A percentile compares a stretch with the other conserved stretches of the same genome.
Evolutionary conservation across 2,329 filamentous ascomycete genomes (phyloP).

Genomic region (Aspergillus melleus): DNA sequence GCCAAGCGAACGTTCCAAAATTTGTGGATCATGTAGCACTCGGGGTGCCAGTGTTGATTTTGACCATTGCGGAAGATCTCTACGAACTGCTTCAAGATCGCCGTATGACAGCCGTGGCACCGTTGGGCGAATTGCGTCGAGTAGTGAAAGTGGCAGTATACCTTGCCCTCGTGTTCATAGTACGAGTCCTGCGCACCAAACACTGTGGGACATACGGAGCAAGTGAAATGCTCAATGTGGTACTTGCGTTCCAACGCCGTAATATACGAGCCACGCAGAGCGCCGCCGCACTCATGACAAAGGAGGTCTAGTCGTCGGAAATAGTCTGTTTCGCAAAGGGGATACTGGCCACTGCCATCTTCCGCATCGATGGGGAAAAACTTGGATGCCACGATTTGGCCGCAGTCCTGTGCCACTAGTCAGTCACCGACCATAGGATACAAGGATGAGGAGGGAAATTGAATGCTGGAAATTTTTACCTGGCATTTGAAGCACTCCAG

Average conservation of each 20-base stretch:
- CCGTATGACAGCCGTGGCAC: constrained; percentile 94
- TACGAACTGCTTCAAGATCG: constrained; percentile 97
- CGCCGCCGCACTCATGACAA: constrained; percentile 88
- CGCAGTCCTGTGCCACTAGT: constrained; percentile 71
- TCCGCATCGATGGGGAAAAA: constrained; percentile 97
- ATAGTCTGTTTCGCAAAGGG: constrained; percentile 96
- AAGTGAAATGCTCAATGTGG: constrained; percentile 98
- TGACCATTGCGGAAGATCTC: constrained; percentile 97
- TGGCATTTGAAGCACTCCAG: constrained; percentile 97
- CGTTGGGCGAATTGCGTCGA: constrained; percentile 95
- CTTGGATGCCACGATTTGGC: constrained; percentile 94
- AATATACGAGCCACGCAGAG: constrained; percentile 94
- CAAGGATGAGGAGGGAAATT: neutral
- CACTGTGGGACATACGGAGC: constrained; percentile 93
- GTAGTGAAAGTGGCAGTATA: constrained; percentile 99
- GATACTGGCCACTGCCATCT: constrained; percentile 79
- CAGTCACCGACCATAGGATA: constrained; percentile 19
- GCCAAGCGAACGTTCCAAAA: constrained; percentile 97
- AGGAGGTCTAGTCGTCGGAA: constrained; percentile 88
- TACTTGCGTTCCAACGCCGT: constrained; percentile 97
- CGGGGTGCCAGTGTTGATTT: constrained; percentile 98
- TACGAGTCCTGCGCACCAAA: constrained; percentile 98
- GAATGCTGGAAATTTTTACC: constrained; percentile 56
- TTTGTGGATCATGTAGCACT: constrained; percentile 99
- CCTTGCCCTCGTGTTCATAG: constrained; percentile 94